Evolutionary conservation across 164 flowering plant genomes (phyloP).

Genomic region (Brasenia schreberi): DNA sequence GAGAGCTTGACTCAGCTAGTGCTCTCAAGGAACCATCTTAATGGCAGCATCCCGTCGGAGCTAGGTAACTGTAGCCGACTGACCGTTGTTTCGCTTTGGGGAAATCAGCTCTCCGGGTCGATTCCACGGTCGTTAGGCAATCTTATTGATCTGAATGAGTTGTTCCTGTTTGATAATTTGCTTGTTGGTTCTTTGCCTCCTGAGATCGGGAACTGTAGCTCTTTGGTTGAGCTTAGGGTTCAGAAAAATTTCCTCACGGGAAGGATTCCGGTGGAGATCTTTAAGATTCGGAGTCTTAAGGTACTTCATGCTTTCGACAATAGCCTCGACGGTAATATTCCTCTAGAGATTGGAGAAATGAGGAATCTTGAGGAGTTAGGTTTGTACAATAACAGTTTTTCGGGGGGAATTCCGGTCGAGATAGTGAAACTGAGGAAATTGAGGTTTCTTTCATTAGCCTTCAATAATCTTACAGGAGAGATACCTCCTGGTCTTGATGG

Average conservation of each 20-base stretch:
- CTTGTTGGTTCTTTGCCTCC: slow-evolving; percentile 9
- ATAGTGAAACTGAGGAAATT: slow-evolving; percentile 5
- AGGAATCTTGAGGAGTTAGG: slow-evolving; percentile 6
- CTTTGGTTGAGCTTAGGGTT: neutral
- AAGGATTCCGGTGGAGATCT: slow-evolving; percentile 4
- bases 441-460: slow-evolving; percentile 6
- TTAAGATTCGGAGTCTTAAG: slow-evolving; percentile 3
- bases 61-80: neutral
- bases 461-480: slow-evolving; percentile 6
- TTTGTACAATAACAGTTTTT: slow-evolving; percentile 8
- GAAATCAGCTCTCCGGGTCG: neutral
- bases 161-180: slow-evolving; percentile 3
- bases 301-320: slow-evolving; percentile 3
- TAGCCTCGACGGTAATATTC: slow-evolving; percentile 3
- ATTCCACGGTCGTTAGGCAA: slow-evolving; percentile 6
- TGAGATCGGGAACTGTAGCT: slow-evolving; percentile 7
- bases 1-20: slow-evolving; percentile 3
- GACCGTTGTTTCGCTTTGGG: neutral
- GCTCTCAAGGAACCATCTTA: slow-evolving; percentile 6
- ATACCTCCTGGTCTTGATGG: slow-evolving; percentile 4
- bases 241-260: slow-evolving; percentile 4
- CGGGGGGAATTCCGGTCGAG: slow-evolving; percentile 4
- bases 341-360: slow-evolving; percentile 5
- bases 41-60: slow-evolving; percentile 6
- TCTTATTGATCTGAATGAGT: neutral